Percentiles rank a stretch among this genome's conserved stretches.
phyloP scores from a whole-genome alignment of 805 yeast genomes.

The Priceomyces carsonii region DNA sequence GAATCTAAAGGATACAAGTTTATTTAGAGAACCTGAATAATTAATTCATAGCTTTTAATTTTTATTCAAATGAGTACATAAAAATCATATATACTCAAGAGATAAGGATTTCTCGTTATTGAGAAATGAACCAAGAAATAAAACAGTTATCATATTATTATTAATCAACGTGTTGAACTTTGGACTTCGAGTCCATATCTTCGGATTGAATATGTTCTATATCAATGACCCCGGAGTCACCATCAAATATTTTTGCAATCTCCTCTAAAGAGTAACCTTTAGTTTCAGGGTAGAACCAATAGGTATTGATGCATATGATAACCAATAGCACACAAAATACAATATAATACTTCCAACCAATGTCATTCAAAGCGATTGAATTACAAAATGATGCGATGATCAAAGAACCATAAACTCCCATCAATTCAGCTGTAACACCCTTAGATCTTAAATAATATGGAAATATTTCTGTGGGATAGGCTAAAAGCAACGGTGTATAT shows the following conservation, averaged over 20 bases:
- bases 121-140: too few species aligned
- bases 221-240: too few species aligned
- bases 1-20: too few species aligned
- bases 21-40: too few species aligned
- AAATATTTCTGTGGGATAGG: slow-evolving; percentile 44
- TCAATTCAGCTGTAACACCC: too few species aligned
- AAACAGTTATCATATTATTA: too few species aligned
- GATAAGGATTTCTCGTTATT: too few species aligned
- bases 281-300: slow-evolving; percentile 42
- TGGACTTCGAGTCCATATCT: background rate
- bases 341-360: slow-evolving; percentile 49
- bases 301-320: slow-evolving; percentile 27
- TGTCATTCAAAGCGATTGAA: too few species aligned
- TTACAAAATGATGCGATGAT: background rate
- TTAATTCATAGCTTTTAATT: too few species aligned
- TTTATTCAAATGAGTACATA: too few species aligned
- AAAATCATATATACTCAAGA: too few species aligned
- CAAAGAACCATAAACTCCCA: background rate
- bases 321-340: slow-evolving; percentile 34
- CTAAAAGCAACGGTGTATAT: slow-evolving; percentile 45
- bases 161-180: slow-evolving; percentile 1
- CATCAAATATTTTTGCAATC: slow-evolving; percentile 22
- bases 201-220: background rate
- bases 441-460: slow-evolving; percentile 28
- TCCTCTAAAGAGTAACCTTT: slow-evolving; percentile 45